Conservation (phyloP, 2,329 filamentous ascomycete species). For the Penicillium sp. region DNA sequence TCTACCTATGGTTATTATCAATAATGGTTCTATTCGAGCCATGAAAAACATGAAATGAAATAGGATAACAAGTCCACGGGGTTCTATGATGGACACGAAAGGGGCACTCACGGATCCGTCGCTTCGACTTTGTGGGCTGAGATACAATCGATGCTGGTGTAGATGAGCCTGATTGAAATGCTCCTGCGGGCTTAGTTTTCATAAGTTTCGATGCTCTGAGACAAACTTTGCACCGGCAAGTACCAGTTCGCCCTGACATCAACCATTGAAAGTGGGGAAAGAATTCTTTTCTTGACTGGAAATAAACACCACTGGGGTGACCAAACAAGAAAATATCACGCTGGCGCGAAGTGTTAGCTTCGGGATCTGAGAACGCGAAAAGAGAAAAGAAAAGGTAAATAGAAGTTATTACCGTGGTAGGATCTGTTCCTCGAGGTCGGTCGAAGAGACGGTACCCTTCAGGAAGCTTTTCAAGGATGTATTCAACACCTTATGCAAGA, state of each 20-base stretch:
- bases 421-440: conserved; percentile 48
- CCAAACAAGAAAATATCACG: conserved; percentile 62
- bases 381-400: not conserved
- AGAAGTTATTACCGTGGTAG: conserved; percentile 33
- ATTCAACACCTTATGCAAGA: conserved; percentile 45
- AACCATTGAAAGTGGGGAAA: conserved; percentile 62
- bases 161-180: not conserved
- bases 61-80: too few relatives aligned
- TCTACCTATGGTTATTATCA: conserved; percentile 6
- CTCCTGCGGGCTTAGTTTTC: not conserved
- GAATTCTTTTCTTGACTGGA: conserved; percentile 59
- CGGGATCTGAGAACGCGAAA: too few relatives aligned
- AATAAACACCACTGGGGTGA: conserved; percentile 56
- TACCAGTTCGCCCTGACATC: conserved; percentile 52
- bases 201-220: conserved; percentile 15
- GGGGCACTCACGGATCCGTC: not conserved
- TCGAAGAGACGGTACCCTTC: conserved; percentile 59
- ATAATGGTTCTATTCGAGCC: not conserved
- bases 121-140: not conserved
- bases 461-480: conserved; percentile 59
- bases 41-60: not conserved
- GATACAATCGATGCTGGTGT: not conserved
- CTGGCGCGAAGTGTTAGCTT: conserved; percentile 30
- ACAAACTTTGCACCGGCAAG: conserved; percentile 59
- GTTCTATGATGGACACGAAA: too few relatives aligned